A percentile compares a stretch with the other conserved stretches of the same genome.
These are phyloP conservation scores for Suillus occidentalis DNA, from an alignment of 768 basidiomycete species.

Conservation along the genomic window DNA sequence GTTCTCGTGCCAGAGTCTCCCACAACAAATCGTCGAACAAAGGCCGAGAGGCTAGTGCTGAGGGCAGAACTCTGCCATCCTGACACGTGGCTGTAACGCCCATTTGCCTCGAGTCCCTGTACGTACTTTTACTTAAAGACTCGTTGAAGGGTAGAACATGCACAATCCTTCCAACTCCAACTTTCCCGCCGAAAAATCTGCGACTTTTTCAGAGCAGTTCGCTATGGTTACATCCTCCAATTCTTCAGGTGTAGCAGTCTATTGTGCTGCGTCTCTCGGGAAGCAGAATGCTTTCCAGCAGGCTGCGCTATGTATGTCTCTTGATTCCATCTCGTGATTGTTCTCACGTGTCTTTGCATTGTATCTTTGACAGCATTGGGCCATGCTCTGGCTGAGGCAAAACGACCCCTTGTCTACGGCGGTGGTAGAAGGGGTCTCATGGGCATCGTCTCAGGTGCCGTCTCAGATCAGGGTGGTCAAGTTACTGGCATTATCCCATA, in stretches of 20 bases:
- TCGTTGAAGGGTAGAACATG: conserved; percentile 4
- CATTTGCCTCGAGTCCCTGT: not conserved
- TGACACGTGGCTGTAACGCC: not conserved
- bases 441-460: conserved; percentile 75
- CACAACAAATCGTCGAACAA: not conserved
- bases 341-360: conserved; percentile 5
- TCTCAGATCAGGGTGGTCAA: conserved; percentile 62
- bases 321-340: conserved; percentile 7
- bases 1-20: not conserved
- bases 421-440: conserved; percentile 84
- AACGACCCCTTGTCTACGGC: conserved; percentile 79
- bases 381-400: conserved; percentile 58
- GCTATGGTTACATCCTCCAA: conserved; percentile 32
- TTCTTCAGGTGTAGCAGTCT: conserved; percentile 65
- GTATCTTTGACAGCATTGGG: conserved; percentile 58
- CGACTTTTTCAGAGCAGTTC: conserved; percentile 12
- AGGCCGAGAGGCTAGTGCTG: not conserved
- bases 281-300: conserved; percentile 55
- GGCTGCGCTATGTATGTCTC: conserved; percentile 68
- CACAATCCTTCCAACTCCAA: conserved; percentile 13
- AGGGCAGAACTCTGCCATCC: not conserved
- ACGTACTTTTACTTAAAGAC: conserved; percentile 33
- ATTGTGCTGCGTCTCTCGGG: conserved; percentile 79
- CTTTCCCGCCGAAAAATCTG: conserved; percentile 1
- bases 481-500: conserved; percentile 79